A percentile compares a stretch with the other conserved stretches of the same genome.
Conservation (phyloP, 2,329 filamentous ascomycete genomes). For the Exophiala calicioides region DNA sequence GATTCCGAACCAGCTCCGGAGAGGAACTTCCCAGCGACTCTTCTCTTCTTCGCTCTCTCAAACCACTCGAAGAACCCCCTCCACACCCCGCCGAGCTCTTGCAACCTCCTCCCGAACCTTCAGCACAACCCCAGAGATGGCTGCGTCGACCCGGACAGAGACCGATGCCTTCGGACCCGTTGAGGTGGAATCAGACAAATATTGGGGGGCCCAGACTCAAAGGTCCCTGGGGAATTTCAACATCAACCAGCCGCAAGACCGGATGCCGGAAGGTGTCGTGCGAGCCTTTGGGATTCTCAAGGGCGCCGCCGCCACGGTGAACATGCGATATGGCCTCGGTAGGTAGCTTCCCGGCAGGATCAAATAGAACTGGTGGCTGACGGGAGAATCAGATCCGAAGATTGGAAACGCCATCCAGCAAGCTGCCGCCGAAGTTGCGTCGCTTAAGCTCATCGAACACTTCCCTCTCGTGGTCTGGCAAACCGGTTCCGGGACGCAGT, state of each 20-base stretch:
- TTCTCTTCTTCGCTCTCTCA: slow-evolving; percentile 20
- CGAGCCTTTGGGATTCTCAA: slow-evolving; percentile 96
- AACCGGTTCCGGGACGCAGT: slow-evolving; percentile 97
- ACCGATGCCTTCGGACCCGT: slow-evolving; percentile 98
- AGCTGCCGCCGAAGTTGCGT: slow-evolving; percentile 88
- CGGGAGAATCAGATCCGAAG: slow-evolving; percentile 67
- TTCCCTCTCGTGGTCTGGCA: slow-evolving; percentile 99
- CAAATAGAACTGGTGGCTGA: slow-evolving; percentile 18
- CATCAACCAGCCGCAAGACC: slow-evolving; percentile 98
- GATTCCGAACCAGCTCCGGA: slow-evolving; percentile 18
- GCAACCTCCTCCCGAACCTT: slow-evolving; percentile 17
- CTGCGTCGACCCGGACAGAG: slow-evolving; percentile 70
- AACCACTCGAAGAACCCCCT: slow-evolving; percentile 10
- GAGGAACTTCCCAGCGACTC: slow-evolving; percentile 18
- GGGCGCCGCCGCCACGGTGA: slow-evolving; percentile 91
- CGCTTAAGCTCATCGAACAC: slow-evolving; percentile 91
- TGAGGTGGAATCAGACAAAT: slow-evolving; percentile 75
- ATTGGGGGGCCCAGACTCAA: slow-evolving; percentile 70
- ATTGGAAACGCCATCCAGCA: slow-evolving; percentile 91
- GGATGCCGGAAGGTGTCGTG: slow-evolving; percentile 91
- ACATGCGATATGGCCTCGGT: slow-evolving; percentile 88
- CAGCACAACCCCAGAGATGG: slow-evolving; percentile 25
- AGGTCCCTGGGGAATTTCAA: slow-evolving; percentile 92
- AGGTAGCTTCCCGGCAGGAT: slow-evolving; percentile 26
- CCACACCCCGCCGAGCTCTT: slow-evolving; percentile 10